Evolutionary conservation across 306 rosid genomes (phyloP), one percentile per base, ranked within the genome.

Genomic region (Begonia fuchsioides): DNA sequence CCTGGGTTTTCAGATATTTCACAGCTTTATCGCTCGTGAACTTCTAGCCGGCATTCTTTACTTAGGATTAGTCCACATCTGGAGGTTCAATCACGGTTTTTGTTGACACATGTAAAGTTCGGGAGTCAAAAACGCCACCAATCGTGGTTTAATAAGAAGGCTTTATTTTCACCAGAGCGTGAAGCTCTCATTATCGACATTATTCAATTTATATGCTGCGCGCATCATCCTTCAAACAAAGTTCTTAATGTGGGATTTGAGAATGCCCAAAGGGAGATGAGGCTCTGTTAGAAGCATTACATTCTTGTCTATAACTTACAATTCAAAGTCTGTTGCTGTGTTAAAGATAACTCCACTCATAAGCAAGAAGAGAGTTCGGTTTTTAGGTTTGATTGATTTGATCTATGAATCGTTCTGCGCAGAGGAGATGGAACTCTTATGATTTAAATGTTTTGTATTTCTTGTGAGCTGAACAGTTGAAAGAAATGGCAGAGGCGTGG

Each of bases 221-320:
- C 73, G 10, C 83, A 87, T 63, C 94, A 87, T 61, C 96, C 96
- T 0, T 49, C 94, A 9, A 83, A 80, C 68, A 81, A 87, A 72
- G 72, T 87, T 38, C 76, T 83, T 73, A 93, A 26, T 26, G 5
- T 26, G 35, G 35, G 8, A 3, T 26, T 26, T 5, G 35, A 0
- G 35, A 26, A 26, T 26, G 35, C 8, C 35, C n/a, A n/a, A n/a
- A 26, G 8, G 35, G 35, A 26, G 35, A 26, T 5, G 35, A 26
- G 35, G 35, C 8, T 0, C 35, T 26, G 7, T 26, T 26, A 26
- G 7, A 5, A 26, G 7, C 35, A 26, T 26, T 26, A 26, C 0
- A 26, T 26, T 26, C 35, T 26, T 26, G 35, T 26, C 8, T 26
- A 26, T 5, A 26, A 26, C 35, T 26, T 26, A 0, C 35, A 26